phyloP scores from a whole-genome alignment of 1,284 basidiomycete genomes.

The Ganoderma meredithae region DNA sequence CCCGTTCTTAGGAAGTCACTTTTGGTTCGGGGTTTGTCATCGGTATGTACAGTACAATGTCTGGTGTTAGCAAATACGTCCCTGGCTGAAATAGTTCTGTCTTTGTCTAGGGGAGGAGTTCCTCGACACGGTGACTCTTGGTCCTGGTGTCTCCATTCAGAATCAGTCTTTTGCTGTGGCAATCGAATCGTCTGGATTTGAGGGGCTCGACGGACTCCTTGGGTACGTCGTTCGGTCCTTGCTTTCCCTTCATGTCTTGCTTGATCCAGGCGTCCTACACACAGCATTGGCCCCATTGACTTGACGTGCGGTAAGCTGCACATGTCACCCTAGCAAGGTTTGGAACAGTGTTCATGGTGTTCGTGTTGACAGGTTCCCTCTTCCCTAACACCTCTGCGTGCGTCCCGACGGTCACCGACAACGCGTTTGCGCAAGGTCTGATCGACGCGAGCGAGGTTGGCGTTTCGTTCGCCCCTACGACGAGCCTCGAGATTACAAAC shows the following conservation, averaged over 20 bases:
- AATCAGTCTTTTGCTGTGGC: slow-evolving; percentile 61
- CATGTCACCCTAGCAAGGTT: not conserved
- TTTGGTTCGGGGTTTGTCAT: slow-evolving; percentile 55
- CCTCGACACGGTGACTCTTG: slow-evolving; percentile 37
- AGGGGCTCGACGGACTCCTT: slow-evolving; percentile 58
- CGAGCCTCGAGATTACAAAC: slow-evolving; percentile 33
- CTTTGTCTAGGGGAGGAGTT: slow-evolving; percentile 41
- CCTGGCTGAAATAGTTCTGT: slow-evolving; percentile 46
- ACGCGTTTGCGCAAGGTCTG: slow-evolving; percentile 47
- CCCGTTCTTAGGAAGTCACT: slow-evolving; percentile 23
- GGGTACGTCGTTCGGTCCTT: slow-evolving; percentile 40
- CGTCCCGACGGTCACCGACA: slow-evolving; percentile 51
- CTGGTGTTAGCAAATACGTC: not conserved
- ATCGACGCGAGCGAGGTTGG: slow-evolving; percentile 45
- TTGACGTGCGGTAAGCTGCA: slow-evolving; percentile 45
- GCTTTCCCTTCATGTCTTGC: not conserved
- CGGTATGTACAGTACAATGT: slow-evolving; percentile 54
- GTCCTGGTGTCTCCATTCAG: slow-evolving; percentile 47
- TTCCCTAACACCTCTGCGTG: slow-evolving; percentile 45
- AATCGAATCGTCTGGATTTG: slow-evolving; percentile 46
- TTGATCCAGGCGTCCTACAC: not conserved
- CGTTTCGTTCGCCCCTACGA: slow-evolving; percentile 56
- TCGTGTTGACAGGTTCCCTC: slow-evolving; percentile 37
- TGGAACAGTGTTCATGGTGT: not conserved
- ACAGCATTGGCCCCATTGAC: slow-evolving; percentile 54